Base-by-base conservation (phyloP, 768 basidiomycete genomes). In the Tricholoma bakamatsutake region DNA sequence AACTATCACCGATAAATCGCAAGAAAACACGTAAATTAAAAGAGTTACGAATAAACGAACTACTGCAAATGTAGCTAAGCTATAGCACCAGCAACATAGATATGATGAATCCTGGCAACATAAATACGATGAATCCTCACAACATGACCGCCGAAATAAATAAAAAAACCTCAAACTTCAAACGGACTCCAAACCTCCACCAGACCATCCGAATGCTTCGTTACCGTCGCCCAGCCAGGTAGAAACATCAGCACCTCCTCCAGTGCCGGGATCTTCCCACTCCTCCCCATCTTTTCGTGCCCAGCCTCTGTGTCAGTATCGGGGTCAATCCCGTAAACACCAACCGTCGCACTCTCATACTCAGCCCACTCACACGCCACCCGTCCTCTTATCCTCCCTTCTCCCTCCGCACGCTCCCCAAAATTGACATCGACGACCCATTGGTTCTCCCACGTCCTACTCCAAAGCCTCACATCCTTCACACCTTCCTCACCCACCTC, bases 221-320 rank as follows among this genome's bases (percentile, higher is more conserved):
- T 79, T 46, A 80, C 79, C n/a, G 75, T 73, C 9, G 78, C 83
- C 88, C 88, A 90, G 46, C 76, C 70, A 17, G 88, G 88, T 56
- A 88, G 66, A 66, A 85, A 87, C 6, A 67, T 63, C 6, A 88
- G 63, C 27, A 80, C 77, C 64, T 90, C 88, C 64, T 89, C 86
- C 46, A 81, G 73, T 2, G 87, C 87, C 4, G 88, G 87, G 17
- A 90, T 87, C 69, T 73, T 78, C 9, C 85, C 88, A 57, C 85
- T 87, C 18, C 83, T 74, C 3, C 39, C 42, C 27, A 69, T 76
- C 37, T 35, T 13, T 31, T 24, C 47, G 8, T 31, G 13, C 21
- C 48, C 31, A 4, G 6, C 13, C 33, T 18, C 13, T 3, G 8
- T 6, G 13, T 45, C 21, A 24, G 21, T 24, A 24, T 24, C 21